Conservation (phyloP, 2,329 filamentous ascomycete species). For the Sordariomycetes sp. region DNA sequence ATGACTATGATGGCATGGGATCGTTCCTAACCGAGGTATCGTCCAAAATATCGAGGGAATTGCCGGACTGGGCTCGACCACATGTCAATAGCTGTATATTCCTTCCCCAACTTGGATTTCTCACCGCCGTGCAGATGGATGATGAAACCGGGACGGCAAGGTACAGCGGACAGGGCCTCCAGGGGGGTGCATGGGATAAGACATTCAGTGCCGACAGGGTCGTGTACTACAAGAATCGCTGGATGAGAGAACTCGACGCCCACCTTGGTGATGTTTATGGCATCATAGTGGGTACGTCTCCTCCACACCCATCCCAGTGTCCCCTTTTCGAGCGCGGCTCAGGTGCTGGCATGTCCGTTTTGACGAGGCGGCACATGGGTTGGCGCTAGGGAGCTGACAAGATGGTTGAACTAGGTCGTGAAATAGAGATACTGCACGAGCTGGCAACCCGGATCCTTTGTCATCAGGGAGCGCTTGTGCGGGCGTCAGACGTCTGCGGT, state of each 20-base stretch:
- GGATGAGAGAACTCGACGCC: slow-evolving; percentile 70
- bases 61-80: slow-evolving; percentile 44
- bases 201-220: slow-evolving; percentile 60
- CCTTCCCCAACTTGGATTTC: slow-evolving; percentile 82
- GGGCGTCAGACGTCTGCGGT: slow-evolving; percentile 68
- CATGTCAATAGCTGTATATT: slow-evolving; percentile 68
- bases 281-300: slow-evolving; percentile 57
- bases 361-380: background rate
- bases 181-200: slow-evolving; percentile 57
- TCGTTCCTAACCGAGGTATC: slow-evolving; percentile 57
- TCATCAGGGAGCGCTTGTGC: slow-evolving; percentile 50
- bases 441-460: slow-evolving; percentile 59
- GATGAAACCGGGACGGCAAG: slow-evolving; percentile 38
- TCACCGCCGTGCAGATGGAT: slow-evolving; percentile 55
- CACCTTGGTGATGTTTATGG: slow-evolving; percentile 77
- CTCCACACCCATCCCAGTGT: background rate
- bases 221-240: slow-evolving; percentile 75
- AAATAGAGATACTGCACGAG: slow-evolving; percentile 77
- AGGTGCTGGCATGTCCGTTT: background rate
- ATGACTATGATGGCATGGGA: slow-evolving; percentile 65
- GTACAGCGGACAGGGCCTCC: slow-evolving; percentile 37
- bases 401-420: slow-evolving; percentile 21
- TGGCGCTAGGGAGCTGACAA: background rate
- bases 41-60: slow-evolving; percentile 42
- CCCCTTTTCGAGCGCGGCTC: background rate